Conservation (phyloP, 495 filamentous ascomycete genomes). For the Penicillium angulare region DNA sequence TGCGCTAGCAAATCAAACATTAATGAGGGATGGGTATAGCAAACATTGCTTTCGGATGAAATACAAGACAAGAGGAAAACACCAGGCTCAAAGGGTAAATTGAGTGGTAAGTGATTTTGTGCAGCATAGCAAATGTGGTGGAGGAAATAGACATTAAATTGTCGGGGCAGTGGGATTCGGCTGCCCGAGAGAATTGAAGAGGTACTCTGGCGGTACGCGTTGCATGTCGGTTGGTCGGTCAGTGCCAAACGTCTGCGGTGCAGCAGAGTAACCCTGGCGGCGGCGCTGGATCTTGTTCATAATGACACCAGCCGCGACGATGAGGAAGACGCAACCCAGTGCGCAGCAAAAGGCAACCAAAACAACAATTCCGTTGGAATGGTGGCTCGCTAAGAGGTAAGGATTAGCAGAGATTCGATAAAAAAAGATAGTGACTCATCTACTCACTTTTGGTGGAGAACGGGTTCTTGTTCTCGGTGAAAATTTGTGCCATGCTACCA, state of each 20-base stretch:
- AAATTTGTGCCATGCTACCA: conserved; percentile 74
- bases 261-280: conserved; percentile 82
- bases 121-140: not conserved
- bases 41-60: conserved; percentile 26
- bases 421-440: not conserved
- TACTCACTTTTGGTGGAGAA: conserved; percentile 55
- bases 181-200: conserved; percentile 61
- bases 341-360: conserved; percentile 91
- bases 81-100: conserved; percentile 25
- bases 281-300: conserved; percentile 80
- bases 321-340: conserved; percentile 79
- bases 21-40: conserved; percentile 37
- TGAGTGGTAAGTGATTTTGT: not conserved
- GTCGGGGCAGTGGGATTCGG: conserved; percentile 35
- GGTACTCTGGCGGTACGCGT: conserved; percentile 76
- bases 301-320: conserved; percentile 81
- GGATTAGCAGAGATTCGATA: conserved; percentile 22
- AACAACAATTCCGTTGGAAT: conserved; percentile 83
- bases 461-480: conserved; percentile 70
- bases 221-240: conserved; percentile 75
- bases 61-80: conserved; percentile 23
- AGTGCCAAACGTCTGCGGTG: conserved; percentile 65
- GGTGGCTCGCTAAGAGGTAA: conserved; percentile 49
- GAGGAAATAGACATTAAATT: conserved; percentile 31
- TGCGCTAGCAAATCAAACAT: conserved; percentile 30